Evolutionary conservation across 345 rosid species (phyloP).

Genomic region (Bruguiera sexangula): DNA sequence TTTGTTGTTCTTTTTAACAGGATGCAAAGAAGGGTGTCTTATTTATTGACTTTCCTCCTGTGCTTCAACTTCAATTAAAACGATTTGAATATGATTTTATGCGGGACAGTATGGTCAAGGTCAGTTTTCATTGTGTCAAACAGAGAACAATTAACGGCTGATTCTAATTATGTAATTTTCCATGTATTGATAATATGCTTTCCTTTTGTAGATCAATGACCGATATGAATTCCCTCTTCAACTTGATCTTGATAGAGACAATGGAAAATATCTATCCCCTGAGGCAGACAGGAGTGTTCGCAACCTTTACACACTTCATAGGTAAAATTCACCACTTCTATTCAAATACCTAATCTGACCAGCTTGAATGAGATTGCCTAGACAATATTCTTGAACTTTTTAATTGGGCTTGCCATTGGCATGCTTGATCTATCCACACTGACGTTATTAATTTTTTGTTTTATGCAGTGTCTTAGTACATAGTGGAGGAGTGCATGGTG

Average conservation of each 20-base stretch:
- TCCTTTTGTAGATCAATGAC: slow-evolving; percentile 74
- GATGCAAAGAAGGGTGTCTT: slow-evolving; percentile 93
- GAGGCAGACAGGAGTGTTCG: slow-evolving; percentile 91
- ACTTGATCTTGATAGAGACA: slow-evolving; percentile 90
- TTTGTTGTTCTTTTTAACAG: slow-evolving; percentile 31
- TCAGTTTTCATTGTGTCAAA: slow-evolving; percentile 22
- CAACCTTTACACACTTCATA: slow-evolving; percentile 88
- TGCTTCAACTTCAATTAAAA: slow-evolving; percentile 94
- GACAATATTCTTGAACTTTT: background rate
- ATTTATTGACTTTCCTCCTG: slow-evolving; percentile 93
- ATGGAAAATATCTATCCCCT: slow-evolving; percentile 83
- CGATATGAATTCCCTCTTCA: slow-evolving; percentile 93
- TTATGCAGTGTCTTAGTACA: slow-evolving; percentile 83
- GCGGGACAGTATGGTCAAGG: slow-evolving; percentile 97
- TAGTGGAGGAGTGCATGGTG: slow-evolving; percentile 97
- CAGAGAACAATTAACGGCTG: background rate
- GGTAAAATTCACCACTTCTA: slow-evolving; percentile 34
- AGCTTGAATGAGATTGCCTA: background rate
- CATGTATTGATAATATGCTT: background rate
- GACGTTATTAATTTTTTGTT: slow-evolving; percentile 5
- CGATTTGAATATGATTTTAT: slow-evolving; percentile 93
- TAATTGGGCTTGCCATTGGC: background rate
- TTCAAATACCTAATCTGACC: background rate
- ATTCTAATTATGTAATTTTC: background rate
- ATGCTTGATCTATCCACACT: too few relatives aligned